These are phyloP conservation scores for Coemansia sp. DNA, from an alignment of 192 early-diverging fungal species.

Conservation along the genomic window DNA sequence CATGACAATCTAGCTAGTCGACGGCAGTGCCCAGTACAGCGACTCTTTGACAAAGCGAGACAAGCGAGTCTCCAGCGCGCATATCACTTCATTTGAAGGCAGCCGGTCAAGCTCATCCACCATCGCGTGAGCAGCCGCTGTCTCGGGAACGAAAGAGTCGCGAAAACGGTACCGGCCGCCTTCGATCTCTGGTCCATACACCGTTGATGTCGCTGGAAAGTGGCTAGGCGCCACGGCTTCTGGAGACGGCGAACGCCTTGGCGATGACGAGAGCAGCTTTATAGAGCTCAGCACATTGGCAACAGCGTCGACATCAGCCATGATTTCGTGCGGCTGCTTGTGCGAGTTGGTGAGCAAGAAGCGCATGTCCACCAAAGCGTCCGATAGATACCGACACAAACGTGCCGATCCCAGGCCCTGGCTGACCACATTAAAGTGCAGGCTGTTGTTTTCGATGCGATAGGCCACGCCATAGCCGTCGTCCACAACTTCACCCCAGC, in stretches of 20 bases:
- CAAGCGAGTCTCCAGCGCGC: conserved; percentile 44
- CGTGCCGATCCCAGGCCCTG: conserved; percentile 49
- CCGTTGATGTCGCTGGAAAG: not conserved
- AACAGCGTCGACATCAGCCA: conserved; percentile 50
- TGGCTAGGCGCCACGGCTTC: not conserved
- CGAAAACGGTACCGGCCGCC: conserved; percentile 19
- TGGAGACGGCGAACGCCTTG: conserved; percentile 17
- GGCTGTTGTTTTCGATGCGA: conserved; percentile 46
- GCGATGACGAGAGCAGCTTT: conserved; percentile 43
- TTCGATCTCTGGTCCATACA: not conserved
- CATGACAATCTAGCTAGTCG: conserved; percentile 18
- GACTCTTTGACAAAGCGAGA: conserved; percentile 54
- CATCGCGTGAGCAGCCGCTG: conserved; percentile 20
- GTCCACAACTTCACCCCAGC: conserved; percentile 60
- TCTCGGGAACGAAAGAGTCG: conserved; percentile 8
- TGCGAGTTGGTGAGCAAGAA: conserved; percentile 49
- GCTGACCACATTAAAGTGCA: conserved; percentile 55
- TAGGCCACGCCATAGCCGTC: conserved; percentile 60
- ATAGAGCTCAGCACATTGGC: conserved; percentile 46
- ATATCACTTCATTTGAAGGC: conserved; percentile 50
- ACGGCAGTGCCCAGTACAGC: conserved; percentile 49
- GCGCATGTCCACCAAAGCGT: conserved; percentile 71
- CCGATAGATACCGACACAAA: conserved; percentile 59
- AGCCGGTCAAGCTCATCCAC: conserved; percentile 44
- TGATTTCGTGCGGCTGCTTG: conserved; percentile 52